Percentiles rank a stretch among this genome's conserved stretches.
Evolutionary conservation across 2,329 filamentous ascomycete genomes (phyloP).

Genomic region (Colletotrichum gloeosporioides): DNA sequence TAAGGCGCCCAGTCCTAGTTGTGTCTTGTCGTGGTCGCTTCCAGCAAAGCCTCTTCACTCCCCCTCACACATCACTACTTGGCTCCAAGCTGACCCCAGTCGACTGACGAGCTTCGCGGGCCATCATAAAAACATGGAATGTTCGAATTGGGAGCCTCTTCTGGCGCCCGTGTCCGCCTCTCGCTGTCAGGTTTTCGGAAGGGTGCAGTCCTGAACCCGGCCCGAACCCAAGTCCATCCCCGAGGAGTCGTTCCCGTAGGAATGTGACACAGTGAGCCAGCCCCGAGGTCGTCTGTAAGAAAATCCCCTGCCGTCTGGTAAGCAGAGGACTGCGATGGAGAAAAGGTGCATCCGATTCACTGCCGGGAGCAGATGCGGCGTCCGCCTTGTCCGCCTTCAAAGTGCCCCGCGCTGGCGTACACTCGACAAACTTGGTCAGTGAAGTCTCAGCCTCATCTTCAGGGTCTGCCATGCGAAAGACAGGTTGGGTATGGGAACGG

Average conservation of each 20-base stretch:
- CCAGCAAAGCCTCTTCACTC: background rate
- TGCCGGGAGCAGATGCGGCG: background rate
- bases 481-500: background rate
- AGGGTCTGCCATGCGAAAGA: background rate
- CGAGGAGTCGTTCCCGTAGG: background rate
- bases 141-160: rapidly evolving
- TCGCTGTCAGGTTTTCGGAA: background rate
- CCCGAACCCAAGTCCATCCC: background rate
- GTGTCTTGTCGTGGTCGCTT: background rate
- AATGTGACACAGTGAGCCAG: background rate
- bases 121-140: background rate
- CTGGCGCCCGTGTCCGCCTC: background rate
- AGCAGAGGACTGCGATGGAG: background rate
- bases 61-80: too few relatives aligned
- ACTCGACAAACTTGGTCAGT: background rate
- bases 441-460: background rate
- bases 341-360: background rate
- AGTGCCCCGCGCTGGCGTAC: background rate
- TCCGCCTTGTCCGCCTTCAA: background rate
- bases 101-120: background rate
- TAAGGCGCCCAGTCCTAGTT: rapidly evolving
- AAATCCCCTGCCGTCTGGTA: background rate
- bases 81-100: background rate
- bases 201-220: background rate
- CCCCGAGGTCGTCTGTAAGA: background rate